phyloP scores from a whole-genome alignment of 2,329 filamentous ascomycete species.

The Hypoxylon sp. region DNA sequence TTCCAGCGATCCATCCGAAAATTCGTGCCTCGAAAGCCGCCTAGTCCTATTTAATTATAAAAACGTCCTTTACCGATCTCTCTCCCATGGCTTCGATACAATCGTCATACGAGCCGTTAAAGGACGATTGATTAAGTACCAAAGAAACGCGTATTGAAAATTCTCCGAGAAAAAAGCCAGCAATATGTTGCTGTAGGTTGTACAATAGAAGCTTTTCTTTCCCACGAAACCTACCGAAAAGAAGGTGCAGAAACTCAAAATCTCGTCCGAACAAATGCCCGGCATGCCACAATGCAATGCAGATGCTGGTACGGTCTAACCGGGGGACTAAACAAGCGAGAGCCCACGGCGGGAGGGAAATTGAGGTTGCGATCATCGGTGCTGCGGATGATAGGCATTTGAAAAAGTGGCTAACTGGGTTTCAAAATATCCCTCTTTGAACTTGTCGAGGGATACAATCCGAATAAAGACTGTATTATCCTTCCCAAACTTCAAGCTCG shows the following conservation, averaged over 20 bases:
- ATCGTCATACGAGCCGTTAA: neutral
- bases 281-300: neutral
- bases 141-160: neutral
- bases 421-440: neutral
- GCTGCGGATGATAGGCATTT: constrained; percentile 7
- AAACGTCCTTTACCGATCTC: neutral
- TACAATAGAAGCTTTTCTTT: neutral
- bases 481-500: neutral
- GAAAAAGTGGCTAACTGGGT: neutral
- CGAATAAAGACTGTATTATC: neutral
- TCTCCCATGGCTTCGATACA: constrained; percentile 1
- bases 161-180: neutral
- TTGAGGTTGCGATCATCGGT: constrained; percentile 23
- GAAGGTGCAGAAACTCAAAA: neutral
- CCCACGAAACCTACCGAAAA: neutral
- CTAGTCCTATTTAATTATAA: neutral
- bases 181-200: neutral
- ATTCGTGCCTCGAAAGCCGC: neutral
- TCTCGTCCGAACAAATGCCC: constrained; percentile 2
- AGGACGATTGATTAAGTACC: neutral
- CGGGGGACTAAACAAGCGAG: constrained; percentile 11
- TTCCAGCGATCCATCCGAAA: neutral
- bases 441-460: too few relatives aligned
- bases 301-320: neutral
- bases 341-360: constrained; percentile 3